Evolutionary conservation across 257 asterid species (phyloP).

Genomic region (Vinca minor): DNA sequence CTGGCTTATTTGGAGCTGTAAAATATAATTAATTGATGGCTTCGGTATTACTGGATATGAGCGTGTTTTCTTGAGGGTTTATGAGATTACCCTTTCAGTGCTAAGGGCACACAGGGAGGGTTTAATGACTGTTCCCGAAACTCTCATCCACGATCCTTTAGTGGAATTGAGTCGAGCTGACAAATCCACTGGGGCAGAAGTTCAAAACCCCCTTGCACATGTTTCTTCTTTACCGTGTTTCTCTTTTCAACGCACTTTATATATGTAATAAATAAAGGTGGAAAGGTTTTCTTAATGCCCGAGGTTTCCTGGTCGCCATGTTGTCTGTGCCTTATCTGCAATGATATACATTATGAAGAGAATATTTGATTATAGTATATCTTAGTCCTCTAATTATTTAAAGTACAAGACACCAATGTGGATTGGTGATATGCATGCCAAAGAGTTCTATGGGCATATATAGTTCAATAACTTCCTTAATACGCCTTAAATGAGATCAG

Average conservation of each 20-base stretch:
- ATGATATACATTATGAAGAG: not conserved
- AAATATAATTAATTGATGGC: constrained; percentile 98
- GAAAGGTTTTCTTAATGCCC: not conserved
- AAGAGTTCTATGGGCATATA: not conserved
- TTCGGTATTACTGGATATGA: constrained; percentile 95
- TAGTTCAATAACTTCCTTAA: not conserved
- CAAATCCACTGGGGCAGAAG: constrained; percentile 95
- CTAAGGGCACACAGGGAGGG: constrained; percentile 87
- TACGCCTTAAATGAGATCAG: too few species aligned
- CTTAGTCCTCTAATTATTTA: not conserved
- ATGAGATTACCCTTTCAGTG: constrained; percentile 80
- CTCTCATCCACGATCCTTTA: constrained; percentile 97
- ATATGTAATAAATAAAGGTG: not conserved
- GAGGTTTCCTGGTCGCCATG: not conserved
- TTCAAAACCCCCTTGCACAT: constrained; percentile 97
- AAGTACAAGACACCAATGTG: not conserved
- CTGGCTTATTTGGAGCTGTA: constrained; percentile 18
- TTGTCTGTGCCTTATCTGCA: not conserved
- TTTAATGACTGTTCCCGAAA: constrained; percentile 83
- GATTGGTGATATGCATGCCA: not conserved
- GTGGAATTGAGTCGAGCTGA: constrained; percentile 98
- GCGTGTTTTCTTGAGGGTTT: constrained; percentile 77
- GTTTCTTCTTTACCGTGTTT: constrained; percentile 33
- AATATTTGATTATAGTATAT: too few species aligned
- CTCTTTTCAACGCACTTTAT: not conserved